Evolutionary conservation across 108 stramenopile species (phyloP), one percentile per base, ranked within the genome.

Genomic region (Ochromonas danica): DNA sequence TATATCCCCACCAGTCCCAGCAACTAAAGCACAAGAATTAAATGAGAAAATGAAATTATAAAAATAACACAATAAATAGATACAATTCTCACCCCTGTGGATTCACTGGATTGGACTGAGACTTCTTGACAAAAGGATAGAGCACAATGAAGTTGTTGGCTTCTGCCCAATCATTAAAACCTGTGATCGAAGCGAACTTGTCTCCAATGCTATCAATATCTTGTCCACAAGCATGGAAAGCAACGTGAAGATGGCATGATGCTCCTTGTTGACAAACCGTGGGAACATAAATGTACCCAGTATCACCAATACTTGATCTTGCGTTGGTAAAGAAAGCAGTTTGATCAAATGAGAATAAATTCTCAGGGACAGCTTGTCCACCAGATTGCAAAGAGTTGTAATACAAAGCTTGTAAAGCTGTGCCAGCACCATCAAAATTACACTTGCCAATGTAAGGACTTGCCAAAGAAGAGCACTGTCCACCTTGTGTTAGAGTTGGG

Each of bases 1-100:
- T 41, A 1, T 72, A 71, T 2, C n/a, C 67, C 71, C 70, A 80
- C 80, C 80, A 80, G 51, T 80, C 80, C 61, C 61, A 80, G 72
- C 80, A 80, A 3, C 51, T 57, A 22, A 17, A 22, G 51, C 22
- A 10, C 10, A 57, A 57, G 51, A 57, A 10, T 17, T 57, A 17
- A 22, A 22, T 57, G 17, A 57, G 51, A 57, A 22, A 57, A 22
- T 17, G 17, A 57, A 10, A 57, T 57, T 57, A 10, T 17, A 57
- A 22, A 10, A 57, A 10, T 17, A 57, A 22, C 51, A 22, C 10
- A 57, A 17, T 57, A 22, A 57, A 57, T 22, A 22, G 22, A 57
- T 10, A 57, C 10, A 57, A 10, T 17, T 17, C 51, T 10, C 22
- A 57, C 51, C 43, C 80, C 35, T 80, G 71, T 1, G 80, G 72